Conservation (phyloP, 345 rosid genomes). For the Camelina laxa region DNA sequence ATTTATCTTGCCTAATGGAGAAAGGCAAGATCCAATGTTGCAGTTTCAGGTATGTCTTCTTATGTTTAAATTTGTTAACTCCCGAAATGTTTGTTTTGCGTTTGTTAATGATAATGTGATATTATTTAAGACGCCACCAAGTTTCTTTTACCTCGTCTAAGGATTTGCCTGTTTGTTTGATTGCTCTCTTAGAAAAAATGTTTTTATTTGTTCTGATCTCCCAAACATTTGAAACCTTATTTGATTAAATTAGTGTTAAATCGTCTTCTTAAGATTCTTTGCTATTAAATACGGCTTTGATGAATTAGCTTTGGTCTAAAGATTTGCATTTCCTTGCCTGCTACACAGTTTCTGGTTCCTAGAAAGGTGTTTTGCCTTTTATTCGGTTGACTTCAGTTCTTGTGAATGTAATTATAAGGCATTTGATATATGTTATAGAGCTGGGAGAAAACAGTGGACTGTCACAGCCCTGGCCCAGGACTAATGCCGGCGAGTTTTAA, state of each 20-base stretch:
- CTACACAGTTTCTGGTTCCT: background rate
- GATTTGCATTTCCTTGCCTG: conserved; percentile 4
- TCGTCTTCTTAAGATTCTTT: background rate
- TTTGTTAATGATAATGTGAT: background rate
- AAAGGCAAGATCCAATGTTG: conserved; percentile 68
- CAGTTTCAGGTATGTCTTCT: conserved; percentile 76
- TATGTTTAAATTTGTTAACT: conserved; percentile 16
- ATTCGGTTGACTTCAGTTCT: background rate
- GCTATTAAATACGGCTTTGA: background rate
- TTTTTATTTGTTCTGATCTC: background rate
- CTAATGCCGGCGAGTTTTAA: conserved; percentile 98
- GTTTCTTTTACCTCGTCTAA: background rate
- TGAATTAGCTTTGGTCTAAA: conserved; percentile 8
- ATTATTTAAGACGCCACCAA: background rate
- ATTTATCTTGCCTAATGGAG: conserved; percentile 79
- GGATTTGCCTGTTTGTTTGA: conserved; percentile 2
- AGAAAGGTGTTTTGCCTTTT: background rate
- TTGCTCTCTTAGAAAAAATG: background rate
- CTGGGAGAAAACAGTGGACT: conserved; percentile 99
- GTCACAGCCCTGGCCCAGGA: conserved; percentile 96
- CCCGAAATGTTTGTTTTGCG: background rate
- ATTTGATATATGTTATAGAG: conserved; percentile 56
- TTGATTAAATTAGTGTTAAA: background rate
- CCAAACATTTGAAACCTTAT: background rate
- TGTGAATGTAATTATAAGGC: background rate